Evolutionary conservation across 306 rosid genomes (phyloP), one percentile per base, ranked within the genome.

Genomic region (Fragaria nilgerrensis): DNA sequence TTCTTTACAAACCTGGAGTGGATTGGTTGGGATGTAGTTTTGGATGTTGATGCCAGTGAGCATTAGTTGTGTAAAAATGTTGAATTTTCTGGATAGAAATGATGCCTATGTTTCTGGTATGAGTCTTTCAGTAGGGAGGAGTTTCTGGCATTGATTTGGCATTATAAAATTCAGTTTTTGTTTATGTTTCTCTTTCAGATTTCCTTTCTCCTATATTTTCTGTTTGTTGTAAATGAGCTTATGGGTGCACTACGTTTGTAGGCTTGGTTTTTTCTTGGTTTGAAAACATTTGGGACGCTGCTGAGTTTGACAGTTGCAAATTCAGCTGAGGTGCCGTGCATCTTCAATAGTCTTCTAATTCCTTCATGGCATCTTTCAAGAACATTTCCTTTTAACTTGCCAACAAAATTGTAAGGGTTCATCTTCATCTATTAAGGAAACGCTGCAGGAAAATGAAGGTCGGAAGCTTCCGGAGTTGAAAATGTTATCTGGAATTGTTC

Each of bases 21-120:
- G 70, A 66, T 61, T 64, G 39, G 73, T 58, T 73, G 81, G 79
- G 77, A 70, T 80, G 73, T 70, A 62, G 80, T 79, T 68, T 75
- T 75, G 68, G 63, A 53, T 56, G 66, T 63, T 19, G 36, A 47
- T 25, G 37, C 65, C 47, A 43, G 75, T 10, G 27, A 10, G 78
- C 44, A 44, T 59, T 59, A 43, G 25, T 32, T 68, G 34, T 75
- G 25, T 16, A 27, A 74, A 14, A 64, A 25, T 16, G 43, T 27
- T 61, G 70, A 61, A 20, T 59, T 34, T 58, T 56, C 6, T 41
- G 68, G 47, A 74, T 43, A 39, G 11, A 17, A 74, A 41, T 36
- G 37, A 37, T 74, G 23, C 68, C 63, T 37, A 13, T 72, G 76
- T 53, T 72, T 37, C 49, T 53, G 77, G 77, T 23, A 39, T 23